A percentile compares a stretch with the other conserved stretches of the same genome.
Conservation (phyloP, 257 asterid genomes). For the Rhazya stricta region DNA sequence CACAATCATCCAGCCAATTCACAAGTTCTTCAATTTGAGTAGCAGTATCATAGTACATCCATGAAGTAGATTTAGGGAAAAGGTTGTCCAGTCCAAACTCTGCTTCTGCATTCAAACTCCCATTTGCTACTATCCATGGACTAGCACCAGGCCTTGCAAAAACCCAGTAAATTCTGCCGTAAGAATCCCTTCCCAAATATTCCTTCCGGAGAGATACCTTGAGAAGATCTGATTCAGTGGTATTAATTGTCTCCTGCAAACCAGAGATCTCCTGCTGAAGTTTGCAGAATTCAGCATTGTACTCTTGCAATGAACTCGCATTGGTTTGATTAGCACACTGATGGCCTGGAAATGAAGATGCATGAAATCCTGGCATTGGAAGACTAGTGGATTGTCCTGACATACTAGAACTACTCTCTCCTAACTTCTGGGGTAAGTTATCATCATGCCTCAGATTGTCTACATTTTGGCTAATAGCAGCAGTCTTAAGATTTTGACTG, state of each 20-base stretch:
- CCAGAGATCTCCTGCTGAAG: slow-evolving; percentile 46
- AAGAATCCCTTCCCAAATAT: slow-evolving; percentile 79
- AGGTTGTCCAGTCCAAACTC: slow-evolving; percentile 36
- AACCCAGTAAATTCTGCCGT: slow-evolving; percentile 80
- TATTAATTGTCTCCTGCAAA: slow-evolving; percentile 54
- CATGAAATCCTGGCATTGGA: slow-evolving; percentile 23
- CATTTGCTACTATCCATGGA: slow-evolving; percentile 62
- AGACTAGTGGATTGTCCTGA: slow-evolving; percentile 27
- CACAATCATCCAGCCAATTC: slow-evolving; percentile 71
- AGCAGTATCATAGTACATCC: slow-evolving; percentile 69
- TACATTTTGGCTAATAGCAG: slow-evolving; percentile 20
- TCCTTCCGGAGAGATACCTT: slow-evolving; percentile 66
- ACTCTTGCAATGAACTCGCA: slow-evolving; percentile 32
- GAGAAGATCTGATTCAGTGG: slow-evolving; percentile 53
- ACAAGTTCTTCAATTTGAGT: slow-evolving; percentile 57
- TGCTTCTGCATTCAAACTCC: slow-evolving; percentile 17
- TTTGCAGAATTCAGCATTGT: slow-evolving; percentile 34
- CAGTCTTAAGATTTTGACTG: slow-evolving; percentile 18
- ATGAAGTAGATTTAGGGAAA: slow-evolving; percentile 51
- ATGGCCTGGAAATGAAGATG: slow-evolving; percentile 21
- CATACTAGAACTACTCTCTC: slow-evolving; percentile 19
- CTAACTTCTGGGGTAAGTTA: slow-evolving; percentile 20
- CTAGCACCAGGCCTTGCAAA: slow-evolving; percentile 45
- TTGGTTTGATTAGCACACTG: slow-evolving; percentile 33
- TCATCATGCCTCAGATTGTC: slow-evolving; percentile 16